These are phyloP conservation scores for Prunus mume DNA, from an alignment of 306 rosid genomes.

Conservation along the genomic window DNA sequence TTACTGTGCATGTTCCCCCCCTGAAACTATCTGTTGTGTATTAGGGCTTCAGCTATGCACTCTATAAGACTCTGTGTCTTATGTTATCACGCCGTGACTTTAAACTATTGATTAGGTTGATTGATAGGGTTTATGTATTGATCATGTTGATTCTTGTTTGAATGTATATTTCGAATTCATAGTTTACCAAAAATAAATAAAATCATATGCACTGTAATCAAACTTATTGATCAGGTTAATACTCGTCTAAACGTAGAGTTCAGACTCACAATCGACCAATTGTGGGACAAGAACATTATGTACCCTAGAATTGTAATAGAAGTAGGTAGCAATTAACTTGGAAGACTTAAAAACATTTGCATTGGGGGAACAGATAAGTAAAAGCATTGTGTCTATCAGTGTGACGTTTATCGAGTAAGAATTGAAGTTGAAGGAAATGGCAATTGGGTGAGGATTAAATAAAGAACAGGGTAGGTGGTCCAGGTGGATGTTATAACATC, in stretches of 20 bases:
- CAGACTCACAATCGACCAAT: too few species aligned
- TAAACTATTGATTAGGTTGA: too few species aligned
- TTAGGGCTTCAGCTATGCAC: neutral
- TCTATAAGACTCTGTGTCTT: neutral
- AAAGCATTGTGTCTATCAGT: neutral
- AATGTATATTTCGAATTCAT: too few species aligned
- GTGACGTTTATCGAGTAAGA: neutral
- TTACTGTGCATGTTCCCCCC: neutral
- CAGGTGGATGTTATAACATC: neutral
- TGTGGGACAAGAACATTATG: too few species aligned
- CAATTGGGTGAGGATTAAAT: neutral
- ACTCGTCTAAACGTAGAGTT: too few species aligned
- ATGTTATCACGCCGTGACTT: too few species aligned
- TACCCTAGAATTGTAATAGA: too few species aligned
- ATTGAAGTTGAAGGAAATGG: neutral
- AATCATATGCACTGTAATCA: too few species aligned
- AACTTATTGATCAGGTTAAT: too few species aligned
- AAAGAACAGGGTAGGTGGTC: neutral
- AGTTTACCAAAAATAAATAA: too few species aligned
- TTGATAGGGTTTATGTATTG: too few species aligned
- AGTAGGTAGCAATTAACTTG: neutral
- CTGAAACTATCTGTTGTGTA: neutral
- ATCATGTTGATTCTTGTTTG: too few species aligned
- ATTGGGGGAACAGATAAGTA: neutral
- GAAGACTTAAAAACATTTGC: neutral